These are phyloP conservation scores for Chrysoporthe cubensis DNA, from an alignment of 2,329 filamentous ascomycete genomes.

Conservation along the genomic window DNA sequence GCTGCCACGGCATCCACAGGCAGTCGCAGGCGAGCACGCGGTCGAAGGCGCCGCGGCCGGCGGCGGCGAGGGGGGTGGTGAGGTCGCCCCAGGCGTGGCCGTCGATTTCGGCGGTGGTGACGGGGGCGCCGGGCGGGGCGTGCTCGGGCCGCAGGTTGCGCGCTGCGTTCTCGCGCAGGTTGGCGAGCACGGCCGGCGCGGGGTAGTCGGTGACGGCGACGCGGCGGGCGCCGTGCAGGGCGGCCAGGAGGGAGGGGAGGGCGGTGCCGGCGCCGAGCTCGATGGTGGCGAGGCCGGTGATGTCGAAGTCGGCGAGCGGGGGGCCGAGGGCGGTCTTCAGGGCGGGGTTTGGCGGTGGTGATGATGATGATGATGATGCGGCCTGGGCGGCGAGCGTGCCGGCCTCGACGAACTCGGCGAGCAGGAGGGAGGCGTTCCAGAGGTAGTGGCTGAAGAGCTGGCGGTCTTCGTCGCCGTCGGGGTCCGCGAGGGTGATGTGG, in stretches of 20 bases:
- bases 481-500: slow-evolving; percentile 52
- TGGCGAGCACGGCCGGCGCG: slow-evolving; percentile 59
- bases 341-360: not conserved
- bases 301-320: slow-evolving; percentile 43
- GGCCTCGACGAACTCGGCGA: slow-evolving; percentile 60
- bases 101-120: slow-evolving; percentile 47
- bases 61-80: slow-evolving; percentile 31
- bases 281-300: slow-evolving; percentile 56
- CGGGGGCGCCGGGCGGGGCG: slow-evolving; percentile 38
- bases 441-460: slow-evolving; percentile 72
- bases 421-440: slow-evolving; percentile 68
- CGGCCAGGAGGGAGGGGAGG: slow-evolving; percentile 54
- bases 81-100: slow-evolving; percentile 70
- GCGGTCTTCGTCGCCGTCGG: slow-evolving; percentile 55
- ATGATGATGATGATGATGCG: not conserved
- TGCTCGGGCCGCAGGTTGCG: slow-evolving; percentile 49
- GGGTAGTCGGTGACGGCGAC: slow-evolving; percentile 72
- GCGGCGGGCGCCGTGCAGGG: slow-evolving; percentile 50
- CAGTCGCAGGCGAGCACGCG: slow-evolving; percentile 73
- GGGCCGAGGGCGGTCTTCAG: slow-evolving; percentile 23
- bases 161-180: slow-evolving; percentile 60
- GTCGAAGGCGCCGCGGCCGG: slow-evolving; percentile 51
- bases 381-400: slow-evolving; percentile 41
- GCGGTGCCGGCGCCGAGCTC: slow-evolving; percentile 72
- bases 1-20: slow-evolving; percentile 76